These are phyloP conservation scores for Chalaropsis ovoidea DNA, from an alignment of 2,329 filamentous ascomycete species.

Conservation along the genomic window DNA sequence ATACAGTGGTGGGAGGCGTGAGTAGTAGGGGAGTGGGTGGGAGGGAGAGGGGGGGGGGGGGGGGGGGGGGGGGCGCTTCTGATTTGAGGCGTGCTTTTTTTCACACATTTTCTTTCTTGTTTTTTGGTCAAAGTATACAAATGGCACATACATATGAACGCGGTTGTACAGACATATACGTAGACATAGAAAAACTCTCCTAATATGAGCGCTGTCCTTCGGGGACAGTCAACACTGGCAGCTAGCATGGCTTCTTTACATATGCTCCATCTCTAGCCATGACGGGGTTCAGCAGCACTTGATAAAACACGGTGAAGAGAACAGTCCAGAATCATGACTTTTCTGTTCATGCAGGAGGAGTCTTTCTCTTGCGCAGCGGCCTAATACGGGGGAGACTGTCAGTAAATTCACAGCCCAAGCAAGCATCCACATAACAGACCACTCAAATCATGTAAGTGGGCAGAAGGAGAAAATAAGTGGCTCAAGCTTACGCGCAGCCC, in stretches of 20 bases:
- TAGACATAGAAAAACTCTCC: background rate
- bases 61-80: too few species aligned
- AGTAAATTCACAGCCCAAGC: background rate
- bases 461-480: conserved; percentile 23
- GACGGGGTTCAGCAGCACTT: background rate
- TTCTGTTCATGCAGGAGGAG: background rate
- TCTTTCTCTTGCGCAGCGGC: conserved; percentile 7
- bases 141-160: background rate
- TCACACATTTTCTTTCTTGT: background rate
- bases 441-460: background rate
- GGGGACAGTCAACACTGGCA: too few species aligned
- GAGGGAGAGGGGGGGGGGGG: too few species aligned
- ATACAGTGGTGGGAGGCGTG: too few species aligned
- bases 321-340: too few species aligned
- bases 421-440: background rate
- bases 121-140: background rate
- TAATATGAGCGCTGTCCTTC: background rate
- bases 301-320: too few species aligned
- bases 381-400: background rate
- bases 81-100: background rate
- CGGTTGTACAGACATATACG: background rate
- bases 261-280: background rate
- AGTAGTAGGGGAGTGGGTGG: too few species aligned
- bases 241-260: background rate
- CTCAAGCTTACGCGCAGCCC: conserved; percentile 44